phyloP scores from a whole-genome alignment of 495 filamentous ascomycete species.

The Annulohypoxylon bovei region DNA sequence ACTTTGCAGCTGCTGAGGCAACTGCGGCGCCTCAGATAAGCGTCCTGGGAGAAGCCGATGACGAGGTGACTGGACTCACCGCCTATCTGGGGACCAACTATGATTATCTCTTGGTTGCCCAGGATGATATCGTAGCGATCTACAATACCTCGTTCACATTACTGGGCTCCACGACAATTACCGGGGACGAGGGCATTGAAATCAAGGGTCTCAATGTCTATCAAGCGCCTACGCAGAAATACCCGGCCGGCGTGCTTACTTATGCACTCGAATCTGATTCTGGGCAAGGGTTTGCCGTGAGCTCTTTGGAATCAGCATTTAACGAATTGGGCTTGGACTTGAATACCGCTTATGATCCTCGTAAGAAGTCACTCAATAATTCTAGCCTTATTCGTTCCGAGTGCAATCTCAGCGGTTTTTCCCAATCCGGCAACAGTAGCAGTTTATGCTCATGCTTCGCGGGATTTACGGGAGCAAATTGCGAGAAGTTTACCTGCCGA shows the following conservation, averaged over 20 bases:
- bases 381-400: conserved; percentile 21
- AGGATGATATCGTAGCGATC: conserved; percentile 37
- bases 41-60: conserved; percentile 37
- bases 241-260: conserved; percentile 38
- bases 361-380: conserved; percentile 14
- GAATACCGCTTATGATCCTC: conserved; percentile 43
- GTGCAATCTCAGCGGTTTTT: conserved; percentile 43
- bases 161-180: conserved; percentile 38
- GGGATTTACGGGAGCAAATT: conserved; percentile 37
- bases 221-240: conserved; percentile 34
- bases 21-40: conserved; percentile 36
- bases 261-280: conserved; percentile 37
- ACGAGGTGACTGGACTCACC: conserved; percentile 42
- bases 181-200: conserved; percentile 38
- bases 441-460: conserved; percentile 44
- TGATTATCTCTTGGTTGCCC: conserved; percentile 47
- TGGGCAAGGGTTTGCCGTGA: conserved; percentile 41
- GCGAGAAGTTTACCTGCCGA: conserved; percentile 42
- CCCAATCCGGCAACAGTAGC: neutral
- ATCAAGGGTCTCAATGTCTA: conserved; percentile 44
- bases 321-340: conserved; percentile 26
- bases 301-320: conserved; percentile 37
- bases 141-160: conserved; percentile 35
- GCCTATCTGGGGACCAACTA: conserved; percentile 32
- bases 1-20: conserved; percentile 38